Percentiles rank a stretch among this genome's conserved stretches.
Conservation (phyloP, 805 yeast genomes). For the Wickerhamiella azyma region DNA sequence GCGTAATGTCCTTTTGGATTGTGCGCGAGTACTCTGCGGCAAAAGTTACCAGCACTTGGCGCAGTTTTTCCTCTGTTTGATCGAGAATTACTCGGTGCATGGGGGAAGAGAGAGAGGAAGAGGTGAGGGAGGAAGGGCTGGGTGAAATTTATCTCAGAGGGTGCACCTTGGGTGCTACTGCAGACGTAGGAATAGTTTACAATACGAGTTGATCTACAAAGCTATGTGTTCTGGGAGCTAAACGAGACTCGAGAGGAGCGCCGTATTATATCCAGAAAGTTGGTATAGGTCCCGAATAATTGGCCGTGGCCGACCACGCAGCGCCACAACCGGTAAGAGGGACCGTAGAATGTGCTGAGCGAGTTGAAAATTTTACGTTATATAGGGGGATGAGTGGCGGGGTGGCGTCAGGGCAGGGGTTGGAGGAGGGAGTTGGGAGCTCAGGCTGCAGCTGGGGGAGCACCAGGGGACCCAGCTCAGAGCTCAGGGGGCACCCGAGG, state of each 20-base stretch:
- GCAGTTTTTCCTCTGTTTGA: slow-evolving; percentile 22
- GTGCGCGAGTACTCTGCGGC: slow-evolving; percentile 18
- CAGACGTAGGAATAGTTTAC: too few relatives aligned
- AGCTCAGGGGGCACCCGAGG: too few relatives aligned
- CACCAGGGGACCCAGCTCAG: too few relatives aligned
- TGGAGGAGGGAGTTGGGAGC: too few relatives aligned
- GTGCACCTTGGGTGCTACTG: too few relatives aligned
- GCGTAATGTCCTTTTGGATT: slow-evolving; percentile 28
- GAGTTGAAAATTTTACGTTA: background rate
- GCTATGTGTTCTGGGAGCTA: background rate
- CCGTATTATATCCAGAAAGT: background rate
- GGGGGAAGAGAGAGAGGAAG: background rate
- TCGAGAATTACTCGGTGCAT: slow-evolving; percentile 18
- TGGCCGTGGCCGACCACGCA: slow-evolving; percentile 2
- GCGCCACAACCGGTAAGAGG: slow-evolving; percentile 7
- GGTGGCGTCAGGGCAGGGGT: too few relatives aligned
- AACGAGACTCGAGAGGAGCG: background rate
- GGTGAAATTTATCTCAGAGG: too few relatives aligned
- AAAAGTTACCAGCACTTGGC: slow-evolving; percentile 23
- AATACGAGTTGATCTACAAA: too few relatives aligned
- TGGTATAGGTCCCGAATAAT: background rate
- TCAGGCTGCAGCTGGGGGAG: too few relatives aligned
- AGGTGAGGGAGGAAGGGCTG: too few relatives aligned
- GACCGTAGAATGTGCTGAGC: slow-evolving; percentile 6
- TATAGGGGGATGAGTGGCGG: background rate